These are phyloP conservation scores for Periconia sp. DNA, from an alignment of 2,329 filamentous ascomycete species.

Conservation along the genomic window DNA sequence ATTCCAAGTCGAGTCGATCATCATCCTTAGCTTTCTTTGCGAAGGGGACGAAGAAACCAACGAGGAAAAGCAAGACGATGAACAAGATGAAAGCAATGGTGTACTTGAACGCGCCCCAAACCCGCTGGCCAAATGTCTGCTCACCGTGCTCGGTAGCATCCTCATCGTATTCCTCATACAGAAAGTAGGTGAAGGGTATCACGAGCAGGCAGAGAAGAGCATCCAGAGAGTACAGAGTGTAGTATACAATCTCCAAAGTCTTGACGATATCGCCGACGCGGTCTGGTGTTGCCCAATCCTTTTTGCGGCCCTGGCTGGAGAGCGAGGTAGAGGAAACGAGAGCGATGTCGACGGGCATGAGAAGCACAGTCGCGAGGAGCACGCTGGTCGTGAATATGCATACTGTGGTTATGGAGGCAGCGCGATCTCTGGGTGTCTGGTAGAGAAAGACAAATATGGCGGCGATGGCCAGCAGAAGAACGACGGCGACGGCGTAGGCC, in stretches of 20 bases:
- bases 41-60: conserved; percentile 92
- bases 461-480: conserved; percentile 73
- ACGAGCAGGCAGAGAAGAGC: conserved; percentile 84
- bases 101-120: conserved; percentile 88
- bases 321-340: conserved; percentile 87
- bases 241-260: conserved; percentile 87
- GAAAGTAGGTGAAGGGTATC: conserved; percentile 96
- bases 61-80: conserved; percentile 78
- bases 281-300: conserved; percentile 89
- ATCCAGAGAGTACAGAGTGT: conserved; percentile 88
- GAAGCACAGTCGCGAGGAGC: conserved; percentile 85
- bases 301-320: conserved; percentile 75
- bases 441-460: conserved; percentile 88
- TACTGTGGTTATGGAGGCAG: conserved; percentile 76
- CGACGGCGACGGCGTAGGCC: conserved; percentile 82
- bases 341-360: conserved; percentile 93
- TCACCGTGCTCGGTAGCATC: conserved; percentile 78
- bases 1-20: conserved; percentile 79
- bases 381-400: conserved; percentile 85
- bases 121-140: conserved; percentile 68
- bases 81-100: conserved; percentile 82
- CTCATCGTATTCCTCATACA: conserved; percentile 96
- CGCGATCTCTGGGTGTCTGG: conserved; percentile 85
- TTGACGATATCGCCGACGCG: conserved; percentile 75
- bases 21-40: conserved; percentile 64